phyloP scores from a whole-genome alignment of 768 basidiomycete genomes.

The Termitomyces titanicus region DNA sequence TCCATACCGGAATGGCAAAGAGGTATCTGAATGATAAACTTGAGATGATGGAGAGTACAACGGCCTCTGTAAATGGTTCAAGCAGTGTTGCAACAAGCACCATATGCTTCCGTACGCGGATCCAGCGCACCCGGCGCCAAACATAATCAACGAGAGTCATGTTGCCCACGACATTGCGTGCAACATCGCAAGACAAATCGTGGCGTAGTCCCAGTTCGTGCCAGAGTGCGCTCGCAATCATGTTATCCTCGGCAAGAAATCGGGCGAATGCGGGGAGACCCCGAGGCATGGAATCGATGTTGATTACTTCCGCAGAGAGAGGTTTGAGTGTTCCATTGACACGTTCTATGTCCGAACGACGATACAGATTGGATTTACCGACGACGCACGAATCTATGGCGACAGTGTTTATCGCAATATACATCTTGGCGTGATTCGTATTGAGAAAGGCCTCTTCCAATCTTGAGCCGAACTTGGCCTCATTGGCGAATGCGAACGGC shows the following conservation, averaged over 20 bases:
- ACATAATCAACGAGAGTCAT: constrained; percentile 87
- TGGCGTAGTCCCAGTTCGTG: constrained; percentile 88
- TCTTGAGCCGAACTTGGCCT: constrained; percentile 69
- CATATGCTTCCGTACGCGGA: constrained; percentile 95
- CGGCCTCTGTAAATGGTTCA: constrained; percentile 91
- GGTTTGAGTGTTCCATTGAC: constrained; percentile 67
- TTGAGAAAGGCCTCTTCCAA: constrained; percentile 95
- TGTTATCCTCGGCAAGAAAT: constrained; percentile 97
- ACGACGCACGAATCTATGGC: constrained; percentile 94
- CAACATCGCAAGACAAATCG: constrained; percentile 88
- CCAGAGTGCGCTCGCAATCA: constrained; percentile 92
- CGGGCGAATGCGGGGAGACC: constrained; percentile 82
- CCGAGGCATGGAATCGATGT: constrained; percentile 24
- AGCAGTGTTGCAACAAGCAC: constrained; percentile 78
- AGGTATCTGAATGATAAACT: constrained; percentile 50
- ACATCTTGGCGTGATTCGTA: constrained; percentile 98
- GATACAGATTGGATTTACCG: constrained; percentile 94
- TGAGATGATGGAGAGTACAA: constrained; percentile 66
- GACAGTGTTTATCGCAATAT: constrained; percentile 87
- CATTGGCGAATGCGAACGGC: constrained; percentile 78
- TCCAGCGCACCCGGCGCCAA: constrained; percentile 90
- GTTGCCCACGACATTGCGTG: constrained; percentile 82
- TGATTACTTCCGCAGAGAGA: constrained; percentile 15
- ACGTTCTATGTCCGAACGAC: constrained; percentile 80
- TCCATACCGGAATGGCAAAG: constrained; percentile 46